phyloP scores from a whole-genome alignment of 768 basidiomycete species.

The Trametes punicea region DNA sequence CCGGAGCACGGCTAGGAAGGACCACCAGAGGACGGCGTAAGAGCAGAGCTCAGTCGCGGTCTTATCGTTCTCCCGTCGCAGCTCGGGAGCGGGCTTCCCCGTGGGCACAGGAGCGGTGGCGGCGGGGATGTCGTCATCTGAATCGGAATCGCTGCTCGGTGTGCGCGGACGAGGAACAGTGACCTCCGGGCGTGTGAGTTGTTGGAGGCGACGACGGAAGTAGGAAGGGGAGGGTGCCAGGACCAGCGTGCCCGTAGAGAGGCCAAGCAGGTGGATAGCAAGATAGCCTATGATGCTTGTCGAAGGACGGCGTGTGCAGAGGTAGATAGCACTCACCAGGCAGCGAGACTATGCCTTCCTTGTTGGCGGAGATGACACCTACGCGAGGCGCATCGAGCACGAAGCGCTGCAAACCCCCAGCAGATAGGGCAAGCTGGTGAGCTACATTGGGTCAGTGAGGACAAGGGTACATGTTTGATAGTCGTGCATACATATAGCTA shows the following conservation, averaged over 20 bases:
- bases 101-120: neutral
- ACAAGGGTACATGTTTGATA: neutral
- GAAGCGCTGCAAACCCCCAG: conserved; percentile 54
- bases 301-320: neutral
- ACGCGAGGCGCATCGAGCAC: conserved; percentile 63
- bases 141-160: conserved; percentile 22
- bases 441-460: conserved; percentile 37
- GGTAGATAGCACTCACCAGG: conserved; percentile 44
- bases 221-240: conserved; percentile 76
- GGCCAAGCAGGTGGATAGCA: conserved; percentile 82
- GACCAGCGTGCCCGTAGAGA: conserved; percentile 76
- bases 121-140: conserved; percentile 7
- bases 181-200: conserved; percentile 11
- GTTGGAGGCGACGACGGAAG: conserved; percentile 54
- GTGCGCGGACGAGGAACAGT: neutral
- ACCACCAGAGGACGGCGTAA: conserved; percentile 81
- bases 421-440: conserved; percentile 66
- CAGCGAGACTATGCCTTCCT: conserved; percentile 86
- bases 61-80: conserved; percentile 64
- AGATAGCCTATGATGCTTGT: conserved; percentile 64
- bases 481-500: conserved; percentile 50
- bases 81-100: conserved; percentile 7
- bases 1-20: conserved; percentile 39
- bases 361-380: conserved; percentile 73
- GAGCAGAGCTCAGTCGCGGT: conserved; percentile 72